phyloP scores from a whole-genome alignment of 1,284 basidiomycete species.

The Ustilago sp. region DNA sequence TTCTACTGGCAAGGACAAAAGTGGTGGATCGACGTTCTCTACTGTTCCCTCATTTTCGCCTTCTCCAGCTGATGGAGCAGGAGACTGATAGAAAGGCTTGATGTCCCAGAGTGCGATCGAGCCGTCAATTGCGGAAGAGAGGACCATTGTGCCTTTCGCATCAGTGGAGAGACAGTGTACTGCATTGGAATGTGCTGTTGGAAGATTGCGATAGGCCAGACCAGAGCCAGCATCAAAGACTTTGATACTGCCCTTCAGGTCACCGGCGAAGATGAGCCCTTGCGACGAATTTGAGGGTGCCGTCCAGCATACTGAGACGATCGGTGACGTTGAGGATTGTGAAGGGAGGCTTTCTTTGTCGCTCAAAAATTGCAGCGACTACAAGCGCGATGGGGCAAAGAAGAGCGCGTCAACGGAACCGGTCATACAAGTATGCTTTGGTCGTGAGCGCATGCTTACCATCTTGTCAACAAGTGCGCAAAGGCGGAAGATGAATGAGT shows the following conservation, averaged over 20 bases:
- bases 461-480: too few relatives aligned
- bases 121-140: conserved; percentile 42
- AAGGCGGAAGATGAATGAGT: not conserved
- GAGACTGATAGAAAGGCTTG: not conserved
- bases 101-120: conserved; percentile 39
- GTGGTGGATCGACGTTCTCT: conserved; percentile 2
- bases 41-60: not conserved
- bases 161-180: conserved; percentile 35
- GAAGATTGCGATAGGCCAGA: conserved; percentile 6
- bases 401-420: not conserved
- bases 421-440: not conserved
- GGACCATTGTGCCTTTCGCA: conserved; percentile 1
- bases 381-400: not conserved
- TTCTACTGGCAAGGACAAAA: conserved; percentile 22
- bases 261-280: conserved; percentile 34
- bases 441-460: too few relatives aligned
- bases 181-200: conserved; percentile 28
- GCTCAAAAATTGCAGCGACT: conserved; percentile 50
- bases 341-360: conserved; percentile 37
- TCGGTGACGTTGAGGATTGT: conserved; percentile 34
- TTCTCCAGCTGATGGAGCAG: not conserved
- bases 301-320: conserved; percentile 43
- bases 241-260: conserved; percentile 27
- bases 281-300: conserved; percentile 15
- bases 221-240: conserved; percentile 28